phyloP scores from a whole-genome alignment of 352 stramenopile genomes.

The Lagenidium giganteum region DNA sequence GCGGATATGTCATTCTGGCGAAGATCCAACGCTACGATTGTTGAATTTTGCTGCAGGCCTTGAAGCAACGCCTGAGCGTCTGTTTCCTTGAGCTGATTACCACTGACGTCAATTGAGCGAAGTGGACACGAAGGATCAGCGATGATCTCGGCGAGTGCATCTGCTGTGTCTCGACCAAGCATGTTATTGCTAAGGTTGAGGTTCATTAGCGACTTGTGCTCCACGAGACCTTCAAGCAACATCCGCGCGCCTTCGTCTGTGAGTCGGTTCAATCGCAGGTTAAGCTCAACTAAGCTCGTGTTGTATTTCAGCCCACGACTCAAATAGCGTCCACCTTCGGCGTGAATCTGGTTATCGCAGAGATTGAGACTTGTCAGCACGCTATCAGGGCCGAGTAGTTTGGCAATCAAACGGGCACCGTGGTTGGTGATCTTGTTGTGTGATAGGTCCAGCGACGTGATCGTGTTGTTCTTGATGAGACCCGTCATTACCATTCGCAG shows the following conservation, averaged over 20 bases:
- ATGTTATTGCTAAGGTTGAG: slow-evolving; percentile 88
- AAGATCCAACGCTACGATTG: slow-evolving; percentile 63
- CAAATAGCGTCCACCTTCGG: slow-evolving; percentile 87
- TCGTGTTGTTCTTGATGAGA: slow-evolving; percentile 88
- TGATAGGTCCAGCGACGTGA: slow-evolving; percentile 91
- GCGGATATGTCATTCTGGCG: slow-evolving; percentile 74
- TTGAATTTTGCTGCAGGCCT: slow-evolving; percentile 55
- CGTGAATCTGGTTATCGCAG: slow-evolving; percentile 92
- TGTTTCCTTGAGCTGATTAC: slow-evolving; percentile 63
- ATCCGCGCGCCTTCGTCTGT: slow-evolving; percentile 88
- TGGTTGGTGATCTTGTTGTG: slow-evolving; percentile 96
- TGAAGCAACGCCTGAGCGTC: slow-evolving; percentile 55
- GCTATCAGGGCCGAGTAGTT: slow-evolving; percentile 85
- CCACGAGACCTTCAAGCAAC: slow-evolving; percentile 80
- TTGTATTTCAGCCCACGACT: slow-evolving; percentile 89
- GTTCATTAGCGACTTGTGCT: slow-evolving; percentile 55
- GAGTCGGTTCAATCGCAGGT: slow-evolving; percentile 89
- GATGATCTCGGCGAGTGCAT: slow-evolving; percentile 69
- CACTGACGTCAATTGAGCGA: slow-evolving; percentile 74
- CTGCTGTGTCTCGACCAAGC: slow-evolving; percentile 63
- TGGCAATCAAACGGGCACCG: slow-evolving; percentile 83
- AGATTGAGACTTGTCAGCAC: slow-evolving; percentile 88
- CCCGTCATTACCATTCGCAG: slow-evolving; percentile 93
- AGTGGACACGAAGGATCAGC: slow-evolving; percentile 55
- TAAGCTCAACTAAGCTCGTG: slow-evolving; percentile 83